phyloP scores from a whole-genome alignment of 2,329 filamentous ascomycete species.

The Tolypocladium cylindrosporum region DNA sequence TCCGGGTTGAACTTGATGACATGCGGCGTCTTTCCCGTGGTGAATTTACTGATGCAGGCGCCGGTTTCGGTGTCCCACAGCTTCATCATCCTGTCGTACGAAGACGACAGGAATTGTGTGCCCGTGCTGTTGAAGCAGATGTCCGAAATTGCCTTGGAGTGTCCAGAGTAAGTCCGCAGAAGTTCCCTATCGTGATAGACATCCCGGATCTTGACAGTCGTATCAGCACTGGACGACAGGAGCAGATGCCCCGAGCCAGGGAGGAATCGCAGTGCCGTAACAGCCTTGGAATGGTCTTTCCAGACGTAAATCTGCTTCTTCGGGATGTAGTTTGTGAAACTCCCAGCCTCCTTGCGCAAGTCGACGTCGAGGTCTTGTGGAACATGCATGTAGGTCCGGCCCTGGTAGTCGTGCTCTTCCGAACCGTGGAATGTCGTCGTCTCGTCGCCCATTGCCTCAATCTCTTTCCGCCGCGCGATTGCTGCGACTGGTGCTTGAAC shows the following conservation, averaged over 20 bases:
- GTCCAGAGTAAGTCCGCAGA: constrained; percentile 82
- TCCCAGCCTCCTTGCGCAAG: constrained; percentile 69
- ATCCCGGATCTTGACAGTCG: constrained; percentile 89
- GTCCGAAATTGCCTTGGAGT: constrained; percentile 83
- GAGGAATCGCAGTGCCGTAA: constrained; percentile 86
- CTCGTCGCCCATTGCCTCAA: constrained; percentile 57
- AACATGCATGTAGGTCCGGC: constrained; percentile 94
- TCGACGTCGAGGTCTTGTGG: constrained; percentile 85
- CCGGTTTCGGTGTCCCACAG: constrained; percentile 98
- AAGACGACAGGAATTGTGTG: constrained; percentile 78
- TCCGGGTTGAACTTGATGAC: constrained; percentile 89
- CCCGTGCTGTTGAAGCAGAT: constrained; percentile 78
- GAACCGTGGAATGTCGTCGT: constrained; percentile 80
- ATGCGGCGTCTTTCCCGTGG: constrained; percentile 89
- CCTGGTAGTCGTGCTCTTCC: constrained; percentile 83
- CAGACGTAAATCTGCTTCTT: constrained; percentile 90
- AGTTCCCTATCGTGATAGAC: constrained; percentile 84
- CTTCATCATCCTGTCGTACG: constrained; percentile 93
- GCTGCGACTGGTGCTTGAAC: constrained; percentile 45
- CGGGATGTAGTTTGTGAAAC: constrained; percentile 80
- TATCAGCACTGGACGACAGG: constrained; percentile 81
- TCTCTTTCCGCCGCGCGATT: constrained; percentile 45
- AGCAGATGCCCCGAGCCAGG: constrained; percentile 79
- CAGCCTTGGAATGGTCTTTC: constrained; percentile 73
- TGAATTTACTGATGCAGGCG: constrained; percentile 77